Base-by-base conservation (phyloP, 257 asterid genomes). In the Gentiana macrophylla region DNA sequence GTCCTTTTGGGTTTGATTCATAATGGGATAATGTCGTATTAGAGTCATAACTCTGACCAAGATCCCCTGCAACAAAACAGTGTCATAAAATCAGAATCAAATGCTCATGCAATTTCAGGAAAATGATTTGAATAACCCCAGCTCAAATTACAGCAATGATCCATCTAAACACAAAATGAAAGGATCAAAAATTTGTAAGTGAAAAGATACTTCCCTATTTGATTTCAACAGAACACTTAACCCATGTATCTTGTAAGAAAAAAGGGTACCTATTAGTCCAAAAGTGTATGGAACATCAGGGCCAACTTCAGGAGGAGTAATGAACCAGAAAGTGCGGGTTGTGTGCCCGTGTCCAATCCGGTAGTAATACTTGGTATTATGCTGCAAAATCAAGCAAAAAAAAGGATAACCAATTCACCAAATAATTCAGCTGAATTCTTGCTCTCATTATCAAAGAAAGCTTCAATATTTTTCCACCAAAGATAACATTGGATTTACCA, bases 281-380 rank as follows among this genome's bases (percentile, higher is more conserved):
- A 89, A 89, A 2, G 94, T 84, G 44, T 86, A 86, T 1, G 95
- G 97, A 49, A 72, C 90, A 69, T 89, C 95, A 9, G 93, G 97
- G 9, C 95, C 94, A 47, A 79, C 76, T 69, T 56, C 55, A 7
- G 93, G 95, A 24, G 97, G 97, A 8, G 97, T 86, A 4, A 60
- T 64, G 66, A 89, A 89, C 93, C 93, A 84, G 72, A 89, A 89
- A 1, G 71, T 84, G 55, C 95, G 72, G 35, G 63, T 43, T 3
- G 82, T 53, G 24, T 72, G 68, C 62, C 76, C 82, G 32, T 61
- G 52, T 59, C 94, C 97, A 34, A 89, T 71, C 79, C 68, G 64
- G 56, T 89, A 89, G 76, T 80, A 84, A 68, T 89, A 89, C 59
- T 86, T 86, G 55, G 95, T 89, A 46, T 86, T 64, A 49, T 71